Conservation (phyloP, 2,329 filamentous ascomycete species). For the Nemania diffusa region DNA sequence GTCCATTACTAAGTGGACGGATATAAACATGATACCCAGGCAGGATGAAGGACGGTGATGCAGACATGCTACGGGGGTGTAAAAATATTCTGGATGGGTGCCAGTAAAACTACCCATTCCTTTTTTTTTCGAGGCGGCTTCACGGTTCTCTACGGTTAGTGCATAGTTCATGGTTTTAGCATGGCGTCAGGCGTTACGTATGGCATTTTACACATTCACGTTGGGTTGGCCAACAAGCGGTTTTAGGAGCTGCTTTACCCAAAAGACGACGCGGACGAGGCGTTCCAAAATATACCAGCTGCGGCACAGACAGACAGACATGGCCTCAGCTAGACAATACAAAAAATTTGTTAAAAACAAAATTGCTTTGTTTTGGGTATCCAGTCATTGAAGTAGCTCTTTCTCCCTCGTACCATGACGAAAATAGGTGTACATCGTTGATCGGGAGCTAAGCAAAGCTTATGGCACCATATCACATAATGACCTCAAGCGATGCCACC, state of each 20-base stretch:
- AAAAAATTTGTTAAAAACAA: conserved; percentile 23
- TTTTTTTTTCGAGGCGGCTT: conserved; percentile 18
- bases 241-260: conserved; percentile 20
- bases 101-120: conserved; percentile 10
- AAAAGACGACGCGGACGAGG: conserved; percentile 8
- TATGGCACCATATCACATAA: conserved; percentile 35
- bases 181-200: conserved; percentile 51
- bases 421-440: conserved; percentile 10
- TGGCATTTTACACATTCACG: conserved; percentile 35
- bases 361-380: conserved; percentile 24
- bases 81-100: conserved; percentile 37
- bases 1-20: conserved; percentile 55
- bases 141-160: conserved; percentile 27
- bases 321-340: conserved; percentile 30
- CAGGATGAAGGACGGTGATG: conserved; percentile 24
- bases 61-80: conserved; percentile 35
- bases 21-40: conserved; percentile 66
- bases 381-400: conserved; percentile 14
- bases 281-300: conserved; percentile 6
- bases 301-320: conserved; percentile 15
- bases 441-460: not conserved
- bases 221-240: conserved; percentile 24
- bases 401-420: conserved; percentile 2
- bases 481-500: conserved; percentile 35
- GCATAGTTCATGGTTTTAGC: conserved; percentile 51